A percentile compares a stretch with the other conserved stretches of the same genome.
Evolutionary conservation across 495 filamentous ascomycete genomes (phyloP).

Genomic region (Hypoxylon trugodes): DNA sequence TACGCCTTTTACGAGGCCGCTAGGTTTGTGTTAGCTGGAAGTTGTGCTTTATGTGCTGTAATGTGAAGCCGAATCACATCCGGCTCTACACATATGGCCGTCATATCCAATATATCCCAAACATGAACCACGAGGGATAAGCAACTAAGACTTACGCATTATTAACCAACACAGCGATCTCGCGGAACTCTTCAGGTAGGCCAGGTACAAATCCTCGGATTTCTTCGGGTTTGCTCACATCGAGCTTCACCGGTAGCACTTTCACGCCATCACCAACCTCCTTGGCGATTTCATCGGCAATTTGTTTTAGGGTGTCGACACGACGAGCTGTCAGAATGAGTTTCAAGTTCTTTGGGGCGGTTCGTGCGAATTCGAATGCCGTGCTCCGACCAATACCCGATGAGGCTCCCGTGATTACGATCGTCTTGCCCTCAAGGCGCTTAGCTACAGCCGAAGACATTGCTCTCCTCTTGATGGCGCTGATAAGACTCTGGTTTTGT

Average conservation of each 20-base stretch:
- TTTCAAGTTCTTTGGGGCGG: conserved; percentile 77
- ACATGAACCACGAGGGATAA: background rate
- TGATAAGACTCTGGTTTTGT: background rate
- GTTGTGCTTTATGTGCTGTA: no score
- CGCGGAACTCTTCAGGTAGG: conserved; percentile 83
- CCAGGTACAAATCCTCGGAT: conserved; percentile 75
- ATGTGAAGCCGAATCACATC: no score
- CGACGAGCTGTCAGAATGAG: conserved; percentile 88
- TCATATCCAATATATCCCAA: no score
- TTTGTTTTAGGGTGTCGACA: conserved; percentile 75
- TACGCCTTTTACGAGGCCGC: conserved; percentile 86
- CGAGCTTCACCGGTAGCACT: conserved; percentile 82
- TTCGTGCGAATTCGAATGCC: conserved; percentile 91
- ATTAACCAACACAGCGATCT: conserved; percentile 92
- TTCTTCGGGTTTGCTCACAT: conserved; percentile 83
- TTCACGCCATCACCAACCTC: conserved; percentile 84
- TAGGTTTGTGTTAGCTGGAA: conserved; percentile 42
- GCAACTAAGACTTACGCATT: conserved; percentile 77
- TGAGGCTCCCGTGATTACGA: conserved; percentile 91
- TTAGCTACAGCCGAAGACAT: conserved; percentile 82
- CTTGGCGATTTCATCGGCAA: conserved; percentile 79
- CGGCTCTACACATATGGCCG: no score
- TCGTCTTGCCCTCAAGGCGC: conserved; percentile 93
- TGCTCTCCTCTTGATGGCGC: conserved; percentile 27
- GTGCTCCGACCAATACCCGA: conserved; percentile 90